Base-by-base conservation (phyloP, 805 yeast genomes). In the Candida ovalis region DNA sequence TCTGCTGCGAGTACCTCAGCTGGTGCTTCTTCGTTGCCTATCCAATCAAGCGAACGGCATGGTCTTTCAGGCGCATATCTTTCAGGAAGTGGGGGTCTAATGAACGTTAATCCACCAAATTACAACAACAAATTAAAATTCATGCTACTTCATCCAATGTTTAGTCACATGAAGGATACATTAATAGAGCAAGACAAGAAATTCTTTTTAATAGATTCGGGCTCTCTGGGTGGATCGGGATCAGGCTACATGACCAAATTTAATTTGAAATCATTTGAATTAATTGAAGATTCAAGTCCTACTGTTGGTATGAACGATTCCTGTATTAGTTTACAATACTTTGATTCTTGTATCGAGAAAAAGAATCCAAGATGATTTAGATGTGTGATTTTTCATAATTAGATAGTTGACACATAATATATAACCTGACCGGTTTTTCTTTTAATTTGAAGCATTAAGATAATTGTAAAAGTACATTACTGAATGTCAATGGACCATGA, bases 201-300 rank as follows among this genome's bases (percentile, higher is more conserved):
- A 18, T 52, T 50, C 32, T 64, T 47, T 40, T 32, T 61, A 32
- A 47, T 57, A 0, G 62, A 58, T 61, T 43, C 48, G 56, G 44
- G 54, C 8, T 32, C n/a, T 6, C 18, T 12, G 25, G n/a, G 27
- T 9, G 39, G 48, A 3, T 6, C 41, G 8, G 54, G 30, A 10
- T 51, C 48, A 12, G 52, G 53, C 22, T 27, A 17, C 6, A 69
- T 69, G 51, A 51, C 62, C 12, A 74, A 70, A 28, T 69, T 77
- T 48, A 66, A 60, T 22, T 57, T 74, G 41, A 72, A 76, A 50
- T 68, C 80, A 12, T 80, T 81, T 62, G 88, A 82, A 54, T 58
- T 81, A 54, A 70, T 82, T 40, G 86, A 81, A 56, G 86, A 82
- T 46, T 68, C 82, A 1, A 76, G 70, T 52, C 77, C 81, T 0